These are phyloP conservation scores for Colletotrichum sp. DNA, from an alignment of 2,329 filamentous ascomycete species.

Conservation along the genomic window DNA sequence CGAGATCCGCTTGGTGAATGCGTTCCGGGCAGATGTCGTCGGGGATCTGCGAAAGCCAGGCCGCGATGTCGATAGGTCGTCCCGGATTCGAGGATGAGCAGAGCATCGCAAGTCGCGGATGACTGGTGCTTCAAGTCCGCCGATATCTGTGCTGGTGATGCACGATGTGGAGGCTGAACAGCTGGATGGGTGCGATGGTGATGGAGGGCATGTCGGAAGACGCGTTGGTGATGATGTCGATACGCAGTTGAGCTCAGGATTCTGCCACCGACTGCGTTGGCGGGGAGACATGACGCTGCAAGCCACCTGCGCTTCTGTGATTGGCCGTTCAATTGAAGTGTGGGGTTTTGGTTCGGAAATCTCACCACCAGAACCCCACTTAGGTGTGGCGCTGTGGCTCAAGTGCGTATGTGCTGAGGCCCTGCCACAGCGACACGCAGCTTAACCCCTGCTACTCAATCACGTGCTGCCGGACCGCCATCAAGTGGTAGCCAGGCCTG, in stretches of 20 bases:
- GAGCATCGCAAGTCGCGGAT: not conserved
- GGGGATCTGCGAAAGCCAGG: not conserved
- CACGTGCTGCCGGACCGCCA: too few species aligned
- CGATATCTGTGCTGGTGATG: not conserved
- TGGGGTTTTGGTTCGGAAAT: too few species aligned
- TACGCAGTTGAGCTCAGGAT: not conserved
- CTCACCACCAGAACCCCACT: too few species aligned
- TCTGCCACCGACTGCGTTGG: not conserved
- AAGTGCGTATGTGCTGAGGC: too few species aligned
- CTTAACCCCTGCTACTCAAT: too few species aligned
- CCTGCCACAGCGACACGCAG: too few species aligned
- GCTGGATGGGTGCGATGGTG: not conserved
- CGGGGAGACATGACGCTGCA: too few species aligned
- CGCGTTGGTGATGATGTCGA: not conserved
- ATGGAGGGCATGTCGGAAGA: not conserved
- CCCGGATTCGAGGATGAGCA: not conserved
- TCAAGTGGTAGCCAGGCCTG: too few species aligned
- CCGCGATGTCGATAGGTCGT: not conserved
- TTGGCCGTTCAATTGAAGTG: too few species aligned
- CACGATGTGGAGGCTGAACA: not conserved
- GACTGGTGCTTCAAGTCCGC: not conserved
- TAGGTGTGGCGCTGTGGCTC: too few species aligned
- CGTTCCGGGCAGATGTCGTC: not conserved
- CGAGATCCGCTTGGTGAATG: not conserved
- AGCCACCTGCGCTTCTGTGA: too few species aligned